These are phyloP conservation scores for Tulasnella sp. DNA, from an alignment of 768 basidiomycete genomes.

Conservation along the genomic window DNA sequence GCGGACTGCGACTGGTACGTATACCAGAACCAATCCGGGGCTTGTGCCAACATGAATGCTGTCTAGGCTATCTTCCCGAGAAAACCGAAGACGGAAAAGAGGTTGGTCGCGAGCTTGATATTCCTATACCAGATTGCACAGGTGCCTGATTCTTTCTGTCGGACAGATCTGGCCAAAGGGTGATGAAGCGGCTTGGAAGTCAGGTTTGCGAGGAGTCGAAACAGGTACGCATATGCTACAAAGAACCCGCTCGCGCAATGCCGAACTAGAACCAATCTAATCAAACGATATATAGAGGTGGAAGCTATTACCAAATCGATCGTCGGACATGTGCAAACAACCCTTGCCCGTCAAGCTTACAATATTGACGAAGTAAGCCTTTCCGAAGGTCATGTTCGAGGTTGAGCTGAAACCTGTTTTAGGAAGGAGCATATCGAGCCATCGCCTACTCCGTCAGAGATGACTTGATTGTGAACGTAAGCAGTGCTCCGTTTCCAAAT, in stretches of 20 bases:
- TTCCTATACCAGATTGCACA: neutral
- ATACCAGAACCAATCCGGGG: too few relatives aligned
- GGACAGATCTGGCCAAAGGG: constrained; percentile 75
- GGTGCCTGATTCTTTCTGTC: neutral
- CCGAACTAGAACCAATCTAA: neutral
- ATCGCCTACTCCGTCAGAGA: constrained; percentile 86
- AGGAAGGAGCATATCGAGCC: constrained; percentile 90
- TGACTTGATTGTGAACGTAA: constrained; percentile 70
- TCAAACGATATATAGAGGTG: constrained; percentile 51
- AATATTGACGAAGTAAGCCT: constrained; percentile 65
- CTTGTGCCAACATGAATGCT: neutral
- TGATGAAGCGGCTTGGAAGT: constrained; percentile 52
- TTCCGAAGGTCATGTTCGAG: neutral
- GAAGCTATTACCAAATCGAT: constrained; percentile 69
- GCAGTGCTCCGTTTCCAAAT: constrained; percentile 1
- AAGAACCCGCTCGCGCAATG: neutral
- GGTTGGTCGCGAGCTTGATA: neutral
- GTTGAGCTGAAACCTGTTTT: constrained; percentile 7
- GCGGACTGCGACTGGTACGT: constrained; percentile 52
- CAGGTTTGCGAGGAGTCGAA: constrained; percentile 36
- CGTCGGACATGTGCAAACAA: constrained; percentile 83
- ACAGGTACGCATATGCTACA: constrained; percentile 20
- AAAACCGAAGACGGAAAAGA: constrained; percentile 74
- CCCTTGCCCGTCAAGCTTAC: constrained; percentile 87
- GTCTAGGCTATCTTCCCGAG: constrained; percentile 74